Base-by-base conservation (phyloP, 345 rosid species). In the Sisymbrium irio region DNA sequence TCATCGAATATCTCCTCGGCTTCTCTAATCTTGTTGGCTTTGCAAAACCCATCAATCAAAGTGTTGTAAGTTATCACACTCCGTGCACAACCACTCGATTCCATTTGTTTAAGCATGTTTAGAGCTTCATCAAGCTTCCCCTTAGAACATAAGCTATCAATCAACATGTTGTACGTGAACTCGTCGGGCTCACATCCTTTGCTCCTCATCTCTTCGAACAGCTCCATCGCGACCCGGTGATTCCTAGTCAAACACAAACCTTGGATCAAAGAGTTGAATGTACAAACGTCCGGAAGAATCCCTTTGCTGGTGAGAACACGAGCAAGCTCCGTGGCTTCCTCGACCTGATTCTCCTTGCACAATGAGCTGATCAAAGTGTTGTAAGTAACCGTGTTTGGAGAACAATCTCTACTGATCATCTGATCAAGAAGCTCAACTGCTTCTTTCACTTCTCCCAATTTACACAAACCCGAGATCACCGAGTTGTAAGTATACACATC, bases 1-100 rank as follows among this genome's bases (percentile, higher is more conserved):
- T 95, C 91, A 71, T 93, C 97, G 12, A 95, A 92, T 41, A 91
- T 84, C 84, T 91, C 93, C 82, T 91, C 97, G 0, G 97, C 97
- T 65, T 86, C 93, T 78, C 79, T 76, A 25, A 88, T 80, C 85
- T 77, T 88, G 75, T 79, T 85, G 67, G 81, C 88, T 84, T 90
- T 95, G 80, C 97, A 86, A 64, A 92, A 92, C 73, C 97, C 93
- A 64, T 83, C 88, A 57, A 95, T 95, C 81, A 95, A 82, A 42
- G 97, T 89, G 77, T 90, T 91, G 73, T 91, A 94, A 5, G 96
- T 90, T 66, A 89, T 78, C 37, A 81, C 97, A 49, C 85, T 87
- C 57, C 96, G 82, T 4, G 97, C 80, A 65, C 96, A 91, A 8
- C 92, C 92, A 73, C 80, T 84, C 15, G 70, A 75, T 77, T 95